Conservation (phyloP, 495 filamentous ascomycete genomes). For the Penicillium cosmopolitanum region DNA sequence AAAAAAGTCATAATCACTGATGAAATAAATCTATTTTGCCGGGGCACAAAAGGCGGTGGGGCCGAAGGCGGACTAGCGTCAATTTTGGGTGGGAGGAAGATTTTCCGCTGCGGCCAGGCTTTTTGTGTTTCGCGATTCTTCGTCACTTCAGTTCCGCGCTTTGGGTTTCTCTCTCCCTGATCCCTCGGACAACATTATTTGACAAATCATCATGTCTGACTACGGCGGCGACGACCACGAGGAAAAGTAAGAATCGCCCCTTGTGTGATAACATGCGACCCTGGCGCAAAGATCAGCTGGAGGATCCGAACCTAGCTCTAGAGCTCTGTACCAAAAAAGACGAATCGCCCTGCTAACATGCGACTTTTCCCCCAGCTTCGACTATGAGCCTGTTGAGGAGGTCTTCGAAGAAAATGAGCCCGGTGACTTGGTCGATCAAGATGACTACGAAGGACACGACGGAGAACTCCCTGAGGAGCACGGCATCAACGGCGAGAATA, state of each 20-base stretch:
- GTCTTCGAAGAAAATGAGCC: constrained; percentile 69
- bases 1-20: constrained; percentile 7
- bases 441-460: constrained; percentile 44
- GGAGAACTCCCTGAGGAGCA: constrained; percentile 58
- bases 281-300: constrained; percentile 11
- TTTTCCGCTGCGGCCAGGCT: constrained; percentile 35
- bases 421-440: constrained; percentile 55
- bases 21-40: constrained; percentile 42
- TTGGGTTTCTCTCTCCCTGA: constrained; percentile 29
- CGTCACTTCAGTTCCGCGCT: constrained; percentile 16
- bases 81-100: constrained; percentile 30
- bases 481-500: constrained; percentile 54
- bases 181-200: constrained; percentile 17
- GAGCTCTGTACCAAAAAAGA: constrained; percentile 11
- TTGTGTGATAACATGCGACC: not conserved
- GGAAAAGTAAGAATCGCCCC: constrained; percentile 46
- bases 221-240: constrained; percentile 69
- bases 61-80: constrained; percentile 36
- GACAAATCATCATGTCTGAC: constrained; percentile 73
- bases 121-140: constrained; percentile 33
- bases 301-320: constrained; percentile 16
- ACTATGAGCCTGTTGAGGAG: constrained; percentile 62
- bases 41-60: constrained; percentile 36
- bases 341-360: constrained; percentile 20
- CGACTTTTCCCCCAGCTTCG: constrained; percentile 40